A percentile compares a stretch with the other conserved stretches of the same genome.
phyloP scores from a whole-genome alignment of 331 rosid species.

The Saraca asoca region DNA sequence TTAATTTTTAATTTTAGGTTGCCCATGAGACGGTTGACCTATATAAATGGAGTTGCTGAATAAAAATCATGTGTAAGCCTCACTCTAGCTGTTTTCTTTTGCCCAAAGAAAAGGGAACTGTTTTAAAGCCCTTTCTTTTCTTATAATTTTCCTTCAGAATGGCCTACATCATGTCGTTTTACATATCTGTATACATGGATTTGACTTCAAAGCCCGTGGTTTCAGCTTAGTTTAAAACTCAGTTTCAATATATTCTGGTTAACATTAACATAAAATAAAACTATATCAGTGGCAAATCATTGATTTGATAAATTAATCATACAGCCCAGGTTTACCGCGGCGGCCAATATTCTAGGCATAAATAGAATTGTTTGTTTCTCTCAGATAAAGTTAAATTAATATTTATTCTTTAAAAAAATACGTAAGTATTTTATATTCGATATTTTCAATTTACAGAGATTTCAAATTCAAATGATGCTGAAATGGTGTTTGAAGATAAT shows the following conservation, averaged over 20 bases:
- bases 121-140: slow-evolving; percentile 29
- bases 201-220: slow-evolving; percentile 36
- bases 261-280: not conserved
- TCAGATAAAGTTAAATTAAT: too few relatives aligned
- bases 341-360: too few relatives aligned
- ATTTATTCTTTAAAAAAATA: too few relatives aligned
- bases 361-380: too few relatives aligned
- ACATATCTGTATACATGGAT: slow-evolving; percentile 8
- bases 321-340: too few relatives aligned
- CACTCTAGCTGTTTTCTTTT: slow-evolving; percentile 40
- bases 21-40: too few relatives aligned
- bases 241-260: not conserved
- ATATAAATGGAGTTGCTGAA: too few relatives aligned
- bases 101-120: slow-evolving; percentile 30
- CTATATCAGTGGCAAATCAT: not conserved
- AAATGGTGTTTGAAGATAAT: too few relatives aligned
- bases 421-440: too few relatives aligned
- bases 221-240: slow-evolving; percentile 14
- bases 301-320: not conserved
- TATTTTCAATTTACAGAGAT: too few relatives aligned
- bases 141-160: not conserved
- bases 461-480: too few relatives aligned
- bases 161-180: not conserved
- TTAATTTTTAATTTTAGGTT: too few relatives aligned
- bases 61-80: not conserved